Evolutionary conservation across 345 rosid species (phyloP).

Genomic region (Kernera saxatilis): DNA sequence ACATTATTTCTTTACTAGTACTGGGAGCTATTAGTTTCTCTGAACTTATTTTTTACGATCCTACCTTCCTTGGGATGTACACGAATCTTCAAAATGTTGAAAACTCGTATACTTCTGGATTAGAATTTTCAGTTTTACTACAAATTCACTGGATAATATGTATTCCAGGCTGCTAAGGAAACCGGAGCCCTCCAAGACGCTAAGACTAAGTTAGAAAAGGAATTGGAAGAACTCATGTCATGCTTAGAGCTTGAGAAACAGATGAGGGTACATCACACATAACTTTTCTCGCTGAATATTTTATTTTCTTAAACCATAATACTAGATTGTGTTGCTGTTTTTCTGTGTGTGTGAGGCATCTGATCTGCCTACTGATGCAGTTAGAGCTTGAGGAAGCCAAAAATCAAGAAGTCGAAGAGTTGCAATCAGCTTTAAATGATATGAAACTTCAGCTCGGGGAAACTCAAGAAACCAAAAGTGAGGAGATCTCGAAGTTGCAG

Average conservation of each 20-base stretch:
- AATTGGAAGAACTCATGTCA: slow-evolving; percentile 28
- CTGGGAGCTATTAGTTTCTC: not conserved
- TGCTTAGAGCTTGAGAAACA: slow-evolving; percentile 41
- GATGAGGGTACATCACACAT: slow-evolving; percentile 26
- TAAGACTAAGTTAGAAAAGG: slow-evolving; percentile 30
- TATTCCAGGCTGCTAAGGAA: slow-evolving; percentile 32
- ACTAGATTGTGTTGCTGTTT: not conserved
- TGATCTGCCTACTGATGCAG: slow-evolving; percentile 41
- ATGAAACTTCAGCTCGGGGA: slow-evolving; percentile 58
- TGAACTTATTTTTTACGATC: not conserved
- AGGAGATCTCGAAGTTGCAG: slow-evolving; percentile 46
- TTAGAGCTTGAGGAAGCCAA: slow-evolving; percentile 53
- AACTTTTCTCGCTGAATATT: not conserved
- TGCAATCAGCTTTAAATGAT: slow-evolving; percentile 35
- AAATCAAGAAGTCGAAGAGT: slow-evolving; percentile 34
- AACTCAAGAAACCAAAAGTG: slow-evolving; percentile 48
- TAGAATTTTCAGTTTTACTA: not conserved
- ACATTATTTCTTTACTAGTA: slow-evolving; percentile 14
- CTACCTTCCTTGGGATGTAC: slow-evolving; percentile 12
- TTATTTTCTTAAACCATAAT: not conserved
- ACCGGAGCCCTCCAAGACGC: slow-evolving; percentile 40
- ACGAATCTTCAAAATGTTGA: slow-evolving; percentile 10
- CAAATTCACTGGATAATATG: not conserved
- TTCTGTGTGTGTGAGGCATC: slow-evolving; percentile 6
- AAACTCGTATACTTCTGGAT: not conserved